Base-by-base conservation (phyloP, 352 stramenopile genomes). In the Pythium sp. region DNA sequence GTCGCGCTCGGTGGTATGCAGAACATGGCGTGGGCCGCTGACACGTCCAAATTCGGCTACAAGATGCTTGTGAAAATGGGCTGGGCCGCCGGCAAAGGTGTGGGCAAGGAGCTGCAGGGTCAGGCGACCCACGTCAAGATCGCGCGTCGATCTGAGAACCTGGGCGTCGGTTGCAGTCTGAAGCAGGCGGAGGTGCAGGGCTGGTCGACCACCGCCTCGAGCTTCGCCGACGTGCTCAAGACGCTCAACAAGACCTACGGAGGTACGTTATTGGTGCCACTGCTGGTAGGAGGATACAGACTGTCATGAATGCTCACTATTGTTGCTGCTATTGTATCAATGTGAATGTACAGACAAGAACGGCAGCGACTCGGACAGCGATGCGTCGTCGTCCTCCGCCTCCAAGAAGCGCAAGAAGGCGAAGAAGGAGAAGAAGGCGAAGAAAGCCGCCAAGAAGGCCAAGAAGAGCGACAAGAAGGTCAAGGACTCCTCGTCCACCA, bases 31-130 rank as follows among this genome's bases (percentile, higher is more conserved):
- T 95, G 87, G 87, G 86, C 87, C 9, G 73, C 82, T 22, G 93
- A 98, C 72, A 92, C 83, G 67, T 93, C 77, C 80, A 98, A 98
- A 77, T 98, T 98, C 62, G 96, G 96, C 20, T 95, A 92, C 70
- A 97, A 97, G 72, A 97, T 99, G 88, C 86, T 99, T 36, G 73
- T 93, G 24, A 98, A 98, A 75, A 98, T 99, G 95, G 96, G 96
- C 71, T 99, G 95, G 94, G 93, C 88, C 26, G 92, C 97, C 34
- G 94, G 94, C 58, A 88, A 96, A 68, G 95, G 92, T 61, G 86
- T 98, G 43, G 96, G 96, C 22, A 98, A 98, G 71, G 79, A 98
- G 34, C 79, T 97, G 59, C 92, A 98, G 74, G 91, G 92, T 4
- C 89, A 90, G 67, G 85, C 86, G 28, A 85, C 86, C 22, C 88